Evolutionary conservation across 345 rosid genomes (phyloP).

Genomic region (Gossypium thurberi): DNA sequence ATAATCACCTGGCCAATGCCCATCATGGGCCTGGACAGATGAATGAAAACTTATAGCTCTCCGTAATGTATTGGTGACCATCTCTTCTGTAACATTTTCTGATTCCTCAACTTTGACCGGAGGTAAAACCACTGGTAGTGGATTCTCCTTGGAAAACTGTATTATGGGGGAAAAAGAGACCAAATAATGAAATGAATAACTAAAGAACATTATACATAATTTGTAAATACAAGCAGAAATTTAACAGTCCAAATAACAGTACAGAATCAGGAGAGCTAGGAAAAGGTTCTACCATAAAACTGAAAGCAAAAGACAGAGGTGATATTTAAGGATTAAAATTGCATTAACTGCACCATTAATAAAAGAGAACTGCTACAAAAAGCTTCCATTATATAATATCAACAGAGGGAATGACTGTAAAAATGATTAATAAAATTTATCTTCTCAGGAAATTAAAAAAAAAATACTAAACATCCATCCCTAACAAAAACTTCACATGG

Average conservation of each 20-base stretch:
- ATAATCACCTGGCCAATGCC: constrained; percentile 99
- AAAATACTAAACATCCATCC: not conserved
- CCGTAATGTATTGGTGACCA: constrained; percentile 47
- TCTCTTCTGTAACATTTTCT: constrained; percentile 59
- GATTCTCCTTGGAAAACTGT: constrained; percentile 70
- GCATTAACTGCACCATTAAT: not conserved
- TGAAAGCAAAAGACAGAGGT: not conserved
- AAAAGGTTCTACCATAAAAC: constrained; percentile 1
- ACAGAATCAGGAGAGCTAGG: not conserved
- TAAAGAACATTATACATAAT: not conserved
- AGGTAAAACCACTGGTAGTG: constrained; percentile 30
- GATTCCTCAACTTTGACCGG: constrained; percentile 45
- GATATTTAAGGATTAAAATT: not conserved
- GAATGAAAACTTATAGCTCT: constrained; percentile 73
- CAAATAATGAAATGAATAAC: not conserved
- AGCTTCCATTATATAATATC: not conserved
- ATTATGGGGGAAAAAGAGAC: not conserved
- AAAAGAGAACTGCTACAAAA: not conserved
- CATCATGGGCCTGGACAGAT: constrained; percentile 75
- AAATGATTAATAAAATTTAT: not conserved
- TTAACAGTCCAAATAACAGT: not conserved
- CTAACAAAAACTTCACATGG: not conserved
- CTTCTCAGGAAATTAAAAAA: not conserved
- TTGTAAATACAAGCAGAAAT: not conserved
- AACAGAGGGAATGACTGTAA: not conserved